Conservation (phyloP, 208 protist genomes). For the Borovskyia barvae region DNA sequence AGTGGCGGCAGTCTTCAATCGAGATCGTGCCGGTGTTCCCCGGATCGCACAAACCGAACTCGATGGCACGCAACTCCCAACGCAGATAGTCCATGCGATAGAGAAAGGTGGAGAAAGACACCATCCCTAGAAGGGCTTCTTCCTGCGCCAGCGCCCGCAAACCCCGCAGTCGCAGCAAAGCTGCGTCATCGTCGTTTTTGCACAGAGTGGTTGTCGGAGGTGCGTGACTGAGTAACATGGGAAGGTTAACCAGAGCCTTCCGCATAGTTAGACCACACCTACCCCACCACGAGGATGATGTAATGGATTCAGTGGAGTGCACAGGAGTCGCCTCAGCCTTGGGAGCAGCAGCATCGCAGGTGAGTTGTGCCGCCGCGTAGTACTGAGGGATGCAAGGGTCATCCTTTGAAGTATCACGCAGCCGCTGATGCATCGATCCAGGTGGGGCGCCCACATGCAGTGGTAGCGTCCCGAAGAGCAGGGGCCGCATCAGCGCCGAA, state of each 20-base stretch:
- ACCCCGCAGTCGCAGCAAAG: too few relatives aligned
- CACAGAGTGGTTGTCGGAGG: too few relatives aligned
- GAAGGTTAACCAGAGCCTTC: neutral
- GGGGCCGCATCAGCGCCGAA: conserved; percentile 20
- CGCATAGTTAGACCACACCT: neutral
- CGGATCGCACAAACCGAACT: conserved; percentile 59
- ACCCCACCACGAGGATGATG: neutral
- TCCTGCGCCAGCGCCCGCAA: conserved; percentile 7
- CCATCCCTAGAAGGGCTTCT: conserved; percentile 12
- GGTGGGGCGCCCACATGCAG: conserved; percentile 22
- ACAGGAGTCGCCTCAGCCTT: too few relatives aligned
- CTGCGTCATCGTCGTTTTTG: too few relatives aligned
- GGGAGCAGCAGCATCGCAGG: neutral
- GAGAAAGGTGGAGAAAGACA: conserved; percentile 36
- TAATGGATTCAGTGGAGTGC: neutral
- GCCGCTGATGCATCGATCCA: conserved; percentile 25
- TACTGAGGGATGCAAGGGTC: neutral
- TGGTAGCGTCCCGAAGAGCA: conserved; percentile 27
- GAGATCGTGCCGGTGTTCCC: conserved; percentile 48
- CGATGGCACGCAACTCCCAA: conserved; percentile 61
- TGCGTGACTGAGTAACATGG: too few relatives aligned
- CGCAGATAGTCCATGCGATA: conserved; percentile 53
- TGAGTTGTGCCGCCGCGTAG: neutral
- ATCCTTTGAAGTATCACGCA: too few relatives aligned
- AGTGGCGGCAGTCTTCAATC: conserved; percentile 35